phyloP scores from a whole-genome alignment of 352 stramenopile genomes.

The Globisporangium sylvaticum region DNA sequence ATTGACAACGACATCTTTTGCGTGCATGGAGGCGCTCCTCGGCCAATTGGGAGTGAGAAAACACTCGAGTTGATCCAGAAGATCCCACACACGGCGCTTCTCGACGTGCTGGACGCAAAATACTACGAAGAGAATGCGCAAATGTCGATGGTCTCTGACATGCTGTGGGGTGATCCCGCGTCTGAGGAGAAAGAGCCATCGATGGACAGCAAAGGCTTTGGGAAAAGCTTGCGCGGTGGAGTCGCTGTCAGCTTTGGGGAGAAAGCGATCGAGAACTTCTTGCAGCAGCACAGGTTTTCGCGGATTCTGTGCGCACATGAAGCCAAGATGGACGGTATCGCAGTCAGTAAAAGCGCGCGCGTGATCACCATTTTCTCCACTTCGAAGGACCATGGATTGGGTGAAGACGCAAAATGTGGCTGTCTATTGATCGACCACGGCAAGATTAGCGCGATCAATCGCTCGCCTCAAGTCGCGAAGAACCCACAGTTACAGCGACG shows the following conservation, averaged over 20 bases:
- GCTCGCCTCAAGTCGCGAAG: constrained; percentile 19
- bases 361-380: constrained; percentile 74
- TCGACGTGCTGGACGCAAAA: constrained; percentile 42
- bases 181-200: constrained; percentile 22
- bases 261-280: constrained; percentile 55
- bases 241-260: constrained; percentile 76
- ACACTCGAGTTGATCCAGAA: constrained; percentile 47
- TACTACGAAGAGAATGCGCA: constrained; percentile 32
- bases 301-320: constrained; percentile 78
- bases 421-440: constrained; percentile 70
- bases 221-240: constrained; percentile 43
- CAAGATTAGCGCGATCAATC: constrained; percentile 54
- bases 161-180: constrained; percentile 58
- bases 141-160: constrained; percentile 54
- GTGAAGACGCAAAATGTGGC: constrained; percentile 51
- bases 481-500: constrained; percentile 24
- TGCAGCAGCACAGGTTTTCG: constrained; percentile 47
- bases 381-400: constrained; percentile 66
- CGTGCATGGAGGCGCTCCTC: constrained; percentile 45
- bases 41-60: constrained; percentile 13
- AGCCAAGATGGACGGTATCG: constrained; percentile 80
- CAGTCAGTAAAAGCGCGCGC: constrained; percentile 43
- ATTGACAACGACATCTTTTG: constrained; percentile 81
- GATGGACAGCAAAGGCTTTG: constrained; percentile 58
- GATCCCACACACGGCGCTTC: constrained; percentile 24